These are phyloP conservation scores for Gremmenia infestans DNA, from an alignment of 2,329 filamentous ascomycete species.

Conservation along the genomic window DNA sequence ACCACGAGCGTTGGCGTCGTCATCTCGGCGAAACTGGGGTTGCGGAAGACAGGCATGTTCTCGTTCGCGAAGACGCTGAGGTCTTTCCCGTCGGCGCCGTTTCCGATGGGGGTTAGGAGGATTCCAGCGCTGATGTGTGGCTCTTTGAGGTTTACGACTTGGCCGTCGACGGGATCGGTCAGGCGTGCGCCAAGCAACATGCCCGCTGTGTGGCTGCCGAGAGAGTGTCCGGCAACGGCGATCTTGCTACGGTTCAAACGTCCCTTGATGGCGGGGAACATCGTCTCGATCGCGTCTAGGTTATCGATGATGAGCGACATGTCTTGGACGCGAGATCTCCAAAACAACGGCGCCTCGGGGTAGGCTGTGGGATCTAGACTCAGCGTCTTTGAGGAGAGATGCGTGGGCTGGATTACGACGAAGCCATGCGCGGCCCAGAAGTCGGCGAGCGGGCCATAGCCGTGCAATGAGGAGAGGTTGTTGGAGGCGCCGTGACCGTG, in stretches of 20 bases:
- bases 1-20: constrained; percentile 34
- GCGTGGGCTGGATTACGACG: constrained; percentile 40
- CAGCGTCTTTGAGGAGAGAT: constrained; percentile 35
- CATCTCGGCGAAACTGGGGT: constrained; percentile 34
- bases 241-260: constrained; percentile 33
- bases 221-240: constrained; percentile 37
- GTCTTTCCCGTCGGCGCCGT: constrained; percentile 23
- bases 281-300: constrained; percentile 34
- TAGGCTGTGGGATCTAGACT: constrained; percentile 12
- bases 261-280: constrained; percentile 31
- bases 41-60: constrained; percentile 31
- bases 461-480: constrained; percentile 37
- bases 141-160: constrained; percentile 23
- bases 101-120: constrained; percentile 32
- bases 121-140: constrained; percentile 36
- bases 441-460: constrained; percentile 37
- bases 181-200: constrained; percentile 35
- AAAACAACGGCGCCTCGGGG: constrained; percentile 24
- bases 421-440: constrained; percentile 41
- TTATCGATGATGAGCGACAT: constrained; percentile 35
- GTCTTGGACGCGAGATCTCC: constrained; percentile 33
- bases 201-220: constrained; percentile 33
- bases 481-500: constrained; percentile 38
- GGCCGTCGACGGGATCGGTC: constrained; percentile 30
- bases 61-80: constrained; percentile 28